Conservation (phyloP, 75 land plant genomes). For the Gnetum montanum region DNA sequence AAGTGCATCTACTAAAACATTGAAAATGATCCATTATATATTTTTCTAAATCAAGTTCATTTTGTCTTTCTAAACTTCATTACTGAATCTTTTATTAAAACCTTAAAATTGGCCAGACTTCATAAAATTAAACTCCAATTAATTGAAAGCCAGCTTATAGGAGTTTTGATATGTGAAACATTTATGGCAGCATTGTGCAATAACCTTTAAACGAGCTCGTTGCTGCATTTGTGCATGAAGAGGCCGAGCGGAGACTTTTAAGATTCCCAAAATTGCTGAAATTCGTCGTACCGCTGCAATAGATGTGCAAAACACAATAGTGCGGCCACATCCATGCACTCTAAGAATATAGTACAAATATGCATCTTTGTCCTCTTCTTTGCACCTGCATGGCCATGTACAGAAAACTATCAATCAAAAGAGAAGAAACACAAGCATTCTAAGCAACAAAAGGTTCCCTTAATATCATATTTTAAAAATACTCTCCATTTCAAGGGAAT, state of each 20-base stretch:
- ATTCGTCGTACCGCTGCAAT: slow-evolving; percentile 80
- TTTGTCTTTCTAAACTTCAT: too few species aligned
- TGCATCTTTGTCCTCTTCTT: slow-evolving; percentile 94
- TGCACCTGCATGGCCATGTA: slow-evolving; percentile 59
- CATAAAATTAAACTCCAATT: too few species aligned
- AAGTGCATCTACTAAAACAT: too few species aligned
- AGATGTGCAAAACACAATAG: slow-evolving; percentile 93
- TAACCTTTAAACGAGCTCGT: slow-evolving; percentile 90
- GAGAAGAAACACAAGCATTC: neutral
- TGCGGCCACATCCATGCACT: slow-evolving; percentile 88
- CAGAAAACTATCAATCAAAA: neutral
- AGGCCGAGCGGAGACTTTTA: slow-evolving; percentile 59
- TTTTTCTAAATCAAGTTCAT: too few species aligned
- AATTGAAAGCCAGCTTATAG: too few species aligned
- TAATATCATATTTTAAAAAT: too few species aligned
- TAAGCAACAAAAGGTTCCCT: neutral
- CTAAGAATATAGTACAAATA: slow-evolving; percentile 85
- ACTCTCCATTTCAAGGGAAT: too few species aligned
- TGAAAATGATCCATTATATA: too few species aligned
- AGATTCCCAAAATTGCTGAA: slow-evolving; percentile 56
- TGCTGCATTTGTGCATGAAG: slow-evolving; percentile 99
- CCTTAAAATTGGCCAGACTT: too few species aligned
- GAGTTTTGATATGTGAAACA: too few species aligned
- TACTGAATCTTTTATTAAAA: too few species aligned
- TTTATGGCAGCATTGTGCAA: too few species aligned